Percentiles rank a stretch among this genome's conserved stretches.
phyloP scores from a whole-genome alignment of 768 basidiomycete genomes.

The Tylopilus cervinicoccineus region DNA sequence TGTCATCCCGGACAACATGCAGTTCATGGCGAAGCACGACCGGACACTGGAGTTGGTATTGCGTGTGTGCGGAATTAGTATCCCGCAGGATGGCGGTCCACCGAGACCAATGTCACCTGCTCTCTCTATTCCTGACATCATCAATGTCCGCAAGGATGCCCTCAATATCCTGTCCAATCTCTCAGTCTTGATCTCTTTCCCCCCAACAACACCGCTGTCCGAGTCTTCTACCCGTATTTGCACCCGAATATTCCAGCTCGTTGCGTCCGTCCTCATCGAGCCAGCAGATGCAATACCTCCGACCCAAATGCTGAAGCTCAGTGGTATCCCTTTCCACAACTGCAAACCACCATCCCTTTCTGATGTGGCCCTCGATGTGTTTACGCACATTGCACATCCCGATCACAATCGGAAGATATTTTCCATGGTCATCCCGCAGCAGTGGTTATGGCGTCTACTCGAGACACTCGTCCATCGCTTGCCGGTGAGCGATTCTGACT shows the following conservation, averaged over 20 bases:
- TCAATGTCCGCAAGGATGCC: slow-evolving; percentile 73
- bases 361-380: slow-evolving; percentile 80
- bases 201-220: slow-evolving; percentile 36
- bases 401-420: slow-evolving; percentile 80
- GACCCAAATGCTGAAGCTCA: slow-evolving; percentile 50
- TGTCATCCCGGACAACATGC: slow-evolving; percentile 65
- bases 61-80: slow-evolving; percentile 57
- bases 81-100: slow-evolving; percentile 29
- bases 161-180: slow-evolving; percentile 67
- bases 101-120: slow-evolving; percentile 46
- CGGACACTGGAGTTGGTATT: slow-evolving; percentile 64
- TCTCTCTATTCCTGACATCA: slow-evolving; percentile 67
- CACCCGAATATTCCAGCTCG: slow-evolving; percentile 56
- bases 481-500: slow-evolving; percentile 77
- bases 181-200: slow-evolving; percentile 48
- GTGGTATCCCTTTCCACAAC: slow-evolving; percentile 39
- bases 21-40: slow-evolving; percentile 60
- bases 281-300: slow-evolving; percentile 63
- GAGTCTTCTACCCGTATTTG: slow-evolving; percentile 45
- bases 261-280: slow-evolving; percentile 76
- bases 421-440: slow-evolving; percentile 52
- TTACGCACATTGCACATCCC: slow-evolving; percentile 70
- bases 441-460: slow-evolving; percentile 59
- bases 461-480: slow-evolving; percentile 74
- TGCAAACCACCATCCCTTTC: slow-evolving; percentile 56